These are phyloP conservation scores for Thyridium curvatum DNA, from an alignment of 2,329 filamentous ascomycete genomes.

Conservation along the genomic window DNA sequence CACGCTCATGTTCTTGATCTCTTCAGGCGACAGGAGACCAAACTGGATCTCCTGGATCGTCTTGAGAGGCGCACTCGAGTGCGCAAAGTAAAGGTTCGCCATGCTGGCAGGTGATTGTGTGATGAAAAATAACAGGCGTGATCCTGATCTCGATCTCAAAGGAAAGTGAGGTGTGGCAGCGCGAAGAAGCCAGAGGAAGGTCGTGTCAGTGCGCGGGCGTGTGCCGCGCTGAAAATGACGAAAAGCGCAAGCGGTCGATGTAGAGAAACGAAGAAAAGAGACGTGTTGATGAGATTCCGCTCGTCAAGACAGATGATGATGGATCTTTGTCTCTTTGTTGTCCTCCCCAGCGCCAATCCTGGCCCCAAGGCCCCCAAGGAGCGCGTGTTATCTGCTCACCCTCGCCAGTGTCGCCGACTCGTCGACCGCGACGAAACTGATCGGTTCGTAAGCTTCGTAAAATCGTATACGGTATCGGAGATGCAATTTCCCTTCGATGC, in stretches of 20 bases:
- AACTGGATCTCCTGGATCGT: constrained; percentile 99
- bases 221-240: constrained; percentile 1
- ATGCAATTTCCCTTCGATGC: constrained; percentile 22
- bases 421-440: constrained; percentile 25
- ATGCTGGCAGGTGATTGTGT: constrained; percentile 49
- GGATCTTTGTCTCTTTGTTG: constrained; percentile 6
- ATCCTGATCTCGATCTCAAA: constrained; percentile 4
- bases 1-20: constrained; percentile 99
- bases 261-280: background rate
- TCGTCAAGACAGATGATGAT: constrained; percentile 7
- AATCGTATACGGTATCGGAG: constrained; percentile 25
- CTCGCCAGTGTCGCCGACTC: constrained; percentile 39
- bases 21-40: constrained; percentile 92
- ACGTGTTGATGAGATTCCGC: constrained; percentile 1
- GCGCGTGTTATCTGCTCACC: constrained; percentile 19
- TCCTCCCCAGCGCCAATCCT: constrained; percentile 21
- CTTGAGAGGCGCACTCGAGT: constrained; percentile 92
- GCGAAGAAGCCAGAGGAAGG: background rate
- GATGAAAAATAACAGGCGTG: constrained; percentile 7
- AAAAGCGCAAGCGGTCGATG: background rate
- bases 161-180: background rate
- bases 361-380: constrained; percentile 31
- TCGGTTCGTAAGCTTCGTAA: constrained; percentile 27
- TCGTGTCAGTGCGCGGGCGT: constrained; percentile 1
- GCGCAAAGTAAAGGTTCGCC: constrained; percentile 86